These are phyloP conservation scores for Potentilla sterilis DNA, from an alignment of 306 rosid species.

Conservation along the genomic window DNA sequence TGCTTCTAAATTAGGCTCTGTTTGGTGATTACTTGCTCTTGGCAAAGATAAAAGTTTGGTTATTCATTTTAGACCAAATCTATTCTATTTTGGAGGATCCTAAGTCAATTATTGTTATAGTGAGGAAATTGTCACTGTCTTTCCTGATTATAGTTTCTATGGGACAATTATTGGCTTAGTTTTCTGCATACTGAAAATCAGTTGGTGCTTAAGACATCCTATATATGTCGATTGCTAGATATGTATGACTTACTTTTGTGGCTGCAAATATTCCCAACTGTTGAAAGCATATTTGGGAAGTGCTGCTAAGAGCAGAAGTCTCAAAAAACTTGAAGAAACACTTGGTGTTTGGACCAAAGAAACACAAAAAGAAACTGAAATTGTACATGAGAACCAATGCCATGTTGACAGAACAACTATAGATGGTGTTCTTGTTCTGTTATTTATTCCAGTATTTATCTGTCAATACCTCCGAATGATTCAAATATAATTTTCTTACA, in stretches of 20 bases:
- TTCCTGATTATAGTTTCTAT: not conserved
- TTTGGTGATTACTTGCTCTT: slow-evolving; percentile 22
- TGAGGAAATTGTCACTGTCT: slow-evolving; percentile 17
- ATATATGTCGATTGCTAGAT: not conserved
- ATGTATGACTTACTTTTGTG: not conserved
- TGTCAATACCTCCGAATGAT: not conserved
- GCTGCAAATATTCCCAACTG: not conserved
- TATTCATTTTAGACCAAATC: slow-evolving; percentile 2
- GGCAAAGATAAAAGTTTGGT: slow-evolving; percentile 5
- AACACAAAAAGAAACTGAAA: not conserved
- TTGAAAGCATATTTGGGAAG: not conserved
- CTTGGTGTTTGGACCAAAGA: not conserved
- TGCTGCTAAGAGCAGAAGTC: too few species aligned
- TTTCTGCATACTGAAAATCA: not conserved
- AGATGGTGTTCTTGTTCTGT: not conserved
- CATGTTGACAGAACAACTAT: not conserved
- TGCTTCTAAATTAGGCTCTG: slow-evolving; percentile 7
- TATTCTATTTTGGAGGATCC: slow-evolving; percentile 7
- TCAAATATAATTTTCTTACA: not conserved
- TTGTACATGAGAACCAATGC: not conserved
- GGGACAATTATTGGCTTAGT: not conserved
- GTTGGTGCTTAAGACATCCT: not conserved
- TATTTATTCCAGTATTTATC: not conserved
- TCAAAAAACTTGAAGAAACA: not conserved
- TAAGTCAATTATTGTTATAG: slow-evolving; percentile 23